Base-by-base conservation (phyloP, 1,139 yeast genomes). In the Suhomyces taliae region DNA sequence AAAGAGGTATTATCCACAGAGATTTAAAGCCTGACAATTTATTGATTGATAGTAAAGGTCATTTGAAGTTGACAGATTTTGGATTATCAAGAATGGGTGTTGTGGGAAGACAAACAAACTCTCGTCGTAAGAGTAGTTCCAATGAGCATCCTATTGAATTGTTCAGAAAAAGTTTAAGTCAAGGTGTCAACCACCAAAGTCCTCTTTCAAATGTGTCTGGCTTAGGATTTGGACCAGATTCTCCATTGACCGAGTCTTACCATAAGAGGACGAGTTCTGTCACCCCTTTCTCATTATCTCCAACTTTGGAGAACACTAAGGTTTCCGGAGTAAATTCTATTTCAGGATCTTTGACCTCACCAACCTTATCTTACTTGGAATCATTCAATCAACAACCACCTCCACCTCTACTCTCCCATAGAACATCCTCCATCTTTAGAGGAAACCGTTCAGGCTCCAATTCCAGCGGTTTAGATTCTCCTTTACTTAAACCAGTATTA, bases 1-100 rank as follows among this genome's bases (percentile, higher is more conserved):
- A 78, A 43, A 79, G 88, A 57, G 97, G 97, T 0, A 89, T 95
- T 41, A 88, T 93, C 49, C 99, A 95, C 66, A 83, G 97, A 58
- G 99, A 95, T 65, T 72, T 90, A 62, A 95, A 95, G 63, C 99
- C 99, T 0, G 99, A 95, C 61, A 95, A 95, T 58, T 67, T 95
- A 34, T 74, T 95, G 55, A 90, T 95, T 55, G 98, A 91, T 62
- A 75, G 81, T 46, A 72, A 76, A 37, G 99, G 99, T 0, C 99
- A 93, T 68, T 69, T 93, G 54, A 95, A 93, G 64, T 70, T 95
- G 52, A 91, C 97, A 0, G 99, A 95, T 67, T 95, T 95, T 70
- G 99, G 99, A 1, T 75, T 95, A 42, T 88, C 96, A 6, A 74
- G 96, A 61, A 83, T 90, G 74, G 98, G 98, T 26, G 79, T 91